These are phyloP conservation scores for Gentiana macrophylla DNA, from an alignment of 257 asterid genomes.

Conservation along the genomic window DNA sequence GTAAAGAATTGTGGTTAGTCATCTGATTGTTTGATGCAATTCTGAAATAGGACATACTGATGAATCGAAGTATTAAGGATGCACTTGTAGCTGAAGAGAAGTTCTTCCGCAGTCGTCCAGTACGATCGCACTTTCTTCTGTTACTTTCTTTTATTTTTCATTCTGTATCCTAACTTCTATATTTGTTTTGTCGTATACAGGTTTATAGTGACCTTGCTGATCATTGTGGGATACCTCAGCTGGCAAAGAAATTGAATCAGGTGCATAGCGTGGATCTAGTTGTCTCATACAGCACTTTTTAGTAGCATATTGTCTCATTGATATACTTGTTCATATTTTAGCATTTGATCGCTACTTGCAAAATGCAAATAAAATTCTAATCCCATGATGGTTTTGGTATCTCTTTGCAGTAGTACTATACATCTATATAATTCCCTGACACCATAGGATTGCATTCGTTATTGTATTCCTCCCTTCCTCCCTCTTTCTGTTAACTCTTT, in stretches of 20 bases:
- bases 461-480: too few relatives aligned
- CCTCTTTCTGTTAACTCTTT: too few relatives aligned
- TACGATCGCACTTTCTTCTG: constrained; percentile 21
- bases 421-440: too few relatives aligned
- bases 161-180: constrained; percentile 1
- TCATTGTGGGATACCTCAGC: constrained; percentile 88
- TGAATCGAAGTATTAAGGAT: constrained; percentile 72
- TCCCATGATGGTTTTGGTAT: too few relatives aligned
- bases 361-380: too few relatives aligned
- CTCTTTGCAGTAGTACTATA: too few relatives aligned
- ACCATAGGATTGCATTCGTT: too few relatives aligned
- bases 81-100: constrained; percentile 93
- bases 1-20: neutral
- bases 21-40: constrained; percentile 1
- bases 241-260: constrained; percentile 99
- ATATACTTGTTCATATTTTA: too few relatives aligned
- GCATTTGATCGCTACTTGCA: too few relatives aligned
- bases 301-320: too few relatives aligned
- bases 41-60: constrained; percentile 58
- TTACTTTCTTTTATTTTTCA: constrained; percentile 14
- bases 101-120: constrained; percentile 76
- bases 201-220: constrained; percentile 84
- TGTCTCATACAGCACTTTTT: too few relatives aligned
- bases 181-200: constrained; percentile 25
- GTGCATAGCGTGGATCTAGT: constrained; percentile 17